Percentiles rank a stretch among this genome's conserved stretches.
phyloP scores from a whole-genome alignment of 2,329 filamentous ascomycete genomes.

The Epichloe baconii region DNA sequence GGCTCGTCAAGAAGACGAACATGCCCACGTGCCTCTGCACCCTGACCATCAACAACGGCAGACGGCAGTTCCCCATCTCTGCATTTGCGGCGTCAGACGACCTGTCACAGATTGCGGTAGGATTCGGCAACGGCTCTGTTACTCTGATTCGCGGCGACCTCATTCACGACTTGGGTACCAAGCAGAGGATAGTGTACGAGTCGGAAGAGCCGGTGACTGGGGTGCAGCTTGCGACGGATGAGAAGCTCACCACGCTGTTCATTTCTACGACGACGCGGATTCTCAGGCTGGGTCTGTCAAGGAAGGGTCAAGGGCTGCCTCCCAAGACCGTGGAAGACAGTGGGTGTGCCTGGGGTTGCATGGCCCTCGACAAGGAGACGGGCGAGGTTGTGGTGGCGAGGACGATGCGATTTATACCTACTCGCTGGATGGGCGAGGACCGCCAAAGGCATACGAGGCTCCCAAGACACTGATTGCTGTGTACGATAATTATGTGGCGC shows the following conservation, averaged over 20 bases:
- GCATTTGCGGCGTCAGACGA: slow-evolving; percentile 81
- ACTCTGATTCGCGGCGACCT: slow-evolving; percentile 88
- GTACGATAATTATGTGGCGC: slow-evolving; percentile 73
- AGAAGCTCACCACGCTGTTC: slow-evolving; percentile 62
- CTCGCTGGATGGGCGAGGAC: slow-evolving; percentile 68
- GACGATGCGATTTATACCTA: slow-evolving; percentile 97
- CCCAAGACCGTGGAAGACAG: slow-evolving; percentile 79
- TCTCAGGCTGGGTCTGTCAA: slow-evolving; percentile 73
- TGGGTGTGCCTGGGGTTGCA: slow-evolving; percentile 88
- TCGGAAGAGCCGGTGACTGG: slow-evolving; percentile 94
- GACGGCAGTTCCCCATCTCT: slow-evolving; percentile 87
- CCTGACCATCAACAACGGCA: slow-evolving; percentile 73
- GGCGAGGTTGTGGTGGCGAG: slow-evolving; percentile 84
- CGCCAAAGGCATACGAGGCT: slow-evolving; percentile 83
- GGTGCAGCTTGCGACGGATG: slow-evolving; percentile 58
- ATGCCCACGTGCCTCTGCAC: slow-evolving; percentile 79
- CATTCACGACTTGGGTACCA: slow-evolving; percentile 87
- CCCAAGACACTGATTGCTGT: slow-evolving; percentile 71
- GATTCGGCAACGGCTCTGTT: slow-evolving; percentile 90
- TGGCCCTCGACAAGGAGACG: slow-evolving; percentile 69
- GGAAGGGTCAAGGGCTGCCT: slow-evolving; percentile 78
- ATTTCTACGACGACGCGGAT: slow-evolving; percentile 85
- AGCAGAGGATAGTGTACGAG: slow-evolving; percentile 89
- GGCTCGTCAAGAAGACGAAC: slow-evolving; percentile 85
- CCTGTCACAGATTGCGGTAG: slow-evolving; percentile 82